phyloP scores from a whole-genome alignment of 805 yeast species.

The Candida chilensis region DNA sequence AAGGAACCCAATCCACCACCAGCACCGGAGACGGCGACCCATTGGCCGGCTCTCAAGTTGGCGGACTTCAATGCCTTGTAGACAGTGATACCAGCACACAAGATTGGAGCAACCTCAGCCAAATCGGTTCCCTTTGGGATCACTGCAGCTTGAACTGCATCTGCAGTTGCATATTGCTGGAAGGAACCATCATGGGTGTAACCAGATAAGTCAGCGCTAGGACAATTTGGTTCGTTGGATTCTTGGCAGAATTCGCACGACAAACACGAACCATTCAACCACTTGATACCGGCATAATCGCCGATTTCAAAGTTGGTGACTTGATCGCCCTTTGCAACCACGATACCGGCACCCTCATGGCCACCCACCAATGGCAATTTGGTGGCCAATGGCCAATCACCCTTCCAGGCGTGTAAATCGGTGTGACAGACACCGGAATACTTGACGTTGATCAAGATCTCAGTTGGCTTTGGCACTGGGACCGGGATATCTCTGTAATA shows the following conservation, averaged over 20 bases:
- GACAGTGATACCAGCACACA: constrained; percentile 89
- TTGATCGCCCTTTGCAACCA: constrained; percentile 64
- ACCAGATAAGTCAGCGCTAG: constrained; percentile 67
- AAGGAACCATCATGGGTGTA: constrained; percentile 87
- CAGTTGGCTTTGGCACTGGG: constrained; percentile 70
- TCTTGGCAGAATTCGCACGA: constrained; percentile 67
- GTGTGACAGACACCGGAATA: constrained; percentile 94
- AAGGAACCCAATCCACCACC: constrained; percentile 75
- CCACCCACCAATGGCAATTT: constrained; percentile 79
- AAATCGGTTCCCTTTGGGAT: constrained; percentile 70
- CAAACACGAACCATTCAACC: constrained; percentile 75
- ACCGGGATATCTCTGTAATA: constrained; percentile 69
- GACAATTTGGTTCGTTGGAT: constrained; percentile 65
- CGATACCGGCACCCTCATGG: constrained; percentile 86
- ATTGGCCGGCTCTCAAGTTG: constrained; percentile 56
- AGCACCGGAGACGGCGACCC: constrained; percentile 75
- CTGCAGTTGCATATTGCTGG: constrained; percentile 87
- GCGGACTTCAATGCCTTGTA: constrained; percentile 87
- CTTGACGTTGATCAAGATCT: constrained; percentile 71
- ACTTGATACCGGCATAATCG: constrained; percentile 76
- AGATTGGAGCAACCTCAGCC: constrained; percentile 70
- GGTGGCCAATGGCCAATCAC: constrained; percentile 81
- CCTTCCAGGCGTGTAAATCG: constrained; percentile 89
- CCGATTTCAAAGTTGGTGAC: constrained; percentile 66
- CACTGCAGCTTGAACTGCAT: constrained; percentile 78